Base-by-base conservation (phyloP, 371 early-diverging fungal genomes). In the Mucor velutinosus region DNA sequence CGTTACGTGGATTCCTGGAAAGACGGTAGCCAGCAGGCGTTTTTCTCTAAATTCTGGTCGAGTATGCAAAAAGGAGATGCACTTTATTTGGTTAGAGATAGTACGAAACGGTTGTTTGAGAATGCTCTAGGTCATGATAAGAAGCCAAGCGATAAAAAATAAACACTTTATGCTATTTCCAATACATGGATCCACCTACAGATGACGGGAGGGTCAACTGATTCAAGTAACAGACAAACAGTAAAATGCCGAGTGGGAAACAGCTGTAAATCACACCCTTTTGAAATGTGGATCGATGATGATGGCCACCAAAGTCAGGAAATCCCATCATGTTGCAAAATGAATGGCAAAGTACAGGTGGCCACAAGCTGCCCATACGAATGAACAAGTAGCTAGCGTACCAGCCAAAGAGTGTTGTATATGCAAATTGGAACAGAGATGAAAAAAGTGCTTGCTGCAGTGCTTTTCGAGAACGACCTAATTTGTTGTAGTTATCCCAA, bases 381-480 rank as follows among this genome's bases (percentile, higher is more conserved):
- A 89, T 25, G 53, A 89, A 81, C 19, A 87, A 56, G 66, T 79
- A 89, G 56, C 88, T 84, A 12, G 82, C 86, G 71, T 83, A 87
- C 88, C 88, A 88, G 21, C 92, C 92, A 81, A 90, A 92, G 3
- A 90, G n/a, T 8, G 83, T 85, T 0, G 90, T 92, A 67, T 89
- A 92, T 0, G 67, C 21, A 45, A 90, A 87, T 65, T 90, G 90
- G 65, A 89, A 87, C 8, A 64, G 47, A 2, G 84, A 77, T n/a
- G 43, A 58, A 1, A 77, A 29, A 4, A 81, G 15, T 1, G 83
- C 86, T 15, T 64, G 62, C 60, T 71, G 65, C 1, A 88, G 63
- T 6, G 84, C 84, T 14, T 56, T 27, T 8, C 7, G 32, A 5
- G 62, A 79, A 17, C 68, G 60, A 1, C 87, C 87, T 57, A 71